Percentiles rank a stretch among this genome's conserved stretches.
Evolutionary conservation across 1,284 basidiomycete genomes (phyloP).

Genomic region (Erythrobasidium hasegawianum): DNA sequence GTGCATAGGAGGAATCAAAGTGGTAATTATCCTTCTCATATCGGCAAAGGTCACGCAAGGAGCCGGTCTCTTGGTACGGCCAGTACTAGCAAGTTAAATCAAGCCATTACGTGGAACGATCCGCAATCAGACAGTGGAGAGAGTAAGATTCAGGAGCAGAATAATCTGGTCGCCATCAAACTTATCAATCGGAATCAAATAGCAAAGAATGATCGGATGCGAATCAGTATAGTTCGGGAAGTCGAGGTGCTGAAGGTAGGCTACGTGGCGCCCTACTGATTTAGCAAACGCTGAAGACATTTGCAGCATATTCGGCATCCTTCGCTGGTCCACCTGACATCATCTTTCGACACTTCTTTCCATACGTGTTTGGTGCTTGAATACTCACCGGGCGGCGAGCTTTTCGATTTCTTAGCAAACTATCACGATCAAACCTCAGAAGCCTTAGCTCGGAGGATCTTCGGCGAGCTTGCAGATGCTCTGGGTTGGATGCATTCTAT

Average conservation of each 20-base stretch:
- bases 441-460: conserved; percentile 67
- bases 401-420: conserved; percentile 69
- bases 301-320: conserved; percentile 75
- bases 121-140: neutral
- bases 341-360: conserved; percentile 66
- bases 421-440: conserved; percentile 60
- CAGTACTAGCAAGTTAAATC: neutral
- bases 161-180: conserved; percentile 73
- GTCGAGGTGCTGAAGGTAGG: conserved; percentile 75
- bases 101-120: neutral
- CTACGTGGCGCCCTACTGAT: conserved; percentile 30
- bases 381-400: conserved; percentile 72
- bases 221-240: conserved; percentile 79
- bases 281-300: conserved; percentile 36
- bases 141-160: conserved; percentile 11
- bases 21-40: conserved; percentile 7
- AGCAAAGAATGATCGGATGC: conserved; percentile 62
- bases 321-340: conserved; percentile 69
- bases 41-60: conserved; percentile 5
- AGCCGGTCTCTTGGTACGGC: neutral
- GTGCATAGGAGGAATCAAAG: conserved; percentile 4
- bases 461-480: conserved; percentile 71
- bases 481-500: conserved; percentile 87
- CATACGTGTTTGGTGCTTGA: conserved; percentile 81
- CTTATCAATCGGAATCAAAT: conserved; percentile 64